Base-by-base conservation (phyloP, 495 filamentous ascomycete species). In the Aspergillus leporis region DNA sequence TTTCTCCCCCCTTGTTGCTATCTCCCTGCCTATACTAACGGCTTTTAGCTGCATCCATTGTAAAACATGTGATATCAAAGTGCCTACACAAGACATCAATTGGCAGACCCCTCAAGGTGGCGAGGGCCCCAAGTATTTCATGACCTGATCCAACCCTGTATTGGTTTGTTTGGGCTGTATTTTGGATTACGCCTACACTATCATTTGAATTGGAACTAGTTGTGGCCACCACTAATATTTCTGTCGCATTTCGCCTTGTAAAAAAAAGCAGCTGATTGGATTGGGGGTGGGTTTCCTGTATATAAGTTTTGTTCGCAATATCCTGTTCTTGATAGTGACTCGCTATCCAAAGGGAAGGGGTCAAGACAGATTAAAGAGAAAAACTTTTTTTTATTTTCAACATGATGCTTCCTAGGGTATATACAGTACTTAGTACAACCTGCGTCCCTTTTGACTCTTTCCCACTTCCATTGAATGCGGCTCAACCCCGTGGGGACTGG, bases 11-110 rank as follows among this genome's bases (percentile, higher is more conserved):
- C 9, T 57, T n/a, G 10, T 32, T 31, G 56, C 31, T 13, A 36
- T 41, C 7, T 58, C 22, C 21, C 14, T 21, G 23, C 22, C 16
- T 12, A 56, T 63, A 43, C 72, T 81, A 60, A 81, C 61, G 0
- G 23, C 36, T 10, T 55, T 47, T 62, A 95, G 93, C 73, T 99
- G 94, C 71, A 94, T 99, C 56, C 94, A 99, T 74, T 99, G 94
- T 80, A 99, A 99, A 84, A 98, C 94, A 4, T 99, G 94, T 69
- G 94, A 99, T 74, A 98, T 99, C 73, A 99, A 99, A 79, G 93
- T 88, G 13, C 94, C 94, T 3, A 84, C 87, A 51, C 94, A 99
- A 75, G 94, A 96, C 72, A 98, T 98, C 72, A 95, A 96, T 74
- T 97, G 93, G 92, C 83, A 90, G 55, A 93, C 93, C 4, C 94